These are phyloP conservation scores for Emericellopsis atlantica DNA, from an alignment of 2,329 filamentous ascomycete species.

Conservation along the genomic window DNA sequence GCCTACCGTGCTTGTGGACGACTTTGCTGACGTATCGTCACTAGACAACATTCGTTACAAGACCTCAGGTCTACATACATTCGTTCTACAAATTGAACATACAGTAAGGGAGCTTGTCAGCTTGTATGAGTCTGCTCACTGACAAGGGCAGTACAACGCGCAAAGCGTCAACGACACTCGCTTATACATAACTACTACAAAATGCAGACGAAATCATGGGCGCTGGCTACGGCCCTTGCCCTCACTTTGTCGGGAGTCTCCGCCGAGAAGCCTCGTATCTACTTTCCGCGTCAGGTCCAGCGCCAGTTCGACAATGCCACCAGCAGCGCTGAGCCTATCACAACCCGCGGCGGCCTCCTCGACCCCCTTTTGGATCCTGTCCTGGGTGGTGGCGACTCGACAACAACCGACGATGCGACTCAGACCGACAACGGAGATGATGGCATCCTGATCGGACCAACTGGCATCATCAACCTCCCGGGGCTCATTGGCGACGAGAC, in stretches of 20 bases:
- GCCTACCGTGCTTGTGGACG: background rate
- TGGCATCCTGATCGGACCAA: slow-evolving; percentile 14
- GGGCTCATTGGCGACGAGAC: slow-evolving; percentile 3
- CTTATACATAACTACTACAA: slow-evolving; percentile 6
- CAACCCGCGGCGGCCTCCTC: slow-evolving; percentile 8
- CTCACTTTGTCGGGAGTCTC: slow-evolving; percentile 30
- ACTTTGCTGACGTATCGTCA: background rate
- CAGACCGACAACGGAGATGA: slow-evolving; percentile 6
- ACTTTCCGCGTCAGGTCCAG: slow-evolving; percentile 44
- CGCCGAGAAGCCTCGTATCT: slow-evolving; percentile 37
- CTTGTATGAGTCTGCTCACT: slow-evolving; percentile 15
- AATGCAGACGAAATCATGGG: slow-evolving; percentile 36
- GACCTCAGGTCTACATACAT: slow-evolving; percentile 2
- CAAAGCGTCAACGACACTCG: slow-evolving; percentile 6
- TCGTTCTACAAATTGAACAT: slow-evolving; percentile 3
- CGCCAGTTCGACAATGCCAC: slow-evolving; percentile 29
- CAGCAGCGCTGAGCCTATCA: slow-evolving; percentile 9
- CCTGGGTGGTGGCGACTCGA: slow-evolving; percentile 3
- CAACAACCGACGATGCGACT: slow-evolving; percentile 2
- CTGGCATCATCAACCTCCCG: slow-evolving; percentile 9
- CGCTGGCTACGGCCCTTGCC: slow-evolving; percentile 35
- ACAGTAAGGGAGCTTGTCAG: no score
- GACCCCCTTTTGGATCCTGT: slow-evolving; percentile 12
- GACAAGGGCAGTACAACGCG: slow-evolving; percentile 21
- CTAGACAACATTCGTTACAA: background rate